Base-by-base conservation (phyloP, 306 rosid species). In the Trifolium dubium region DNA sequence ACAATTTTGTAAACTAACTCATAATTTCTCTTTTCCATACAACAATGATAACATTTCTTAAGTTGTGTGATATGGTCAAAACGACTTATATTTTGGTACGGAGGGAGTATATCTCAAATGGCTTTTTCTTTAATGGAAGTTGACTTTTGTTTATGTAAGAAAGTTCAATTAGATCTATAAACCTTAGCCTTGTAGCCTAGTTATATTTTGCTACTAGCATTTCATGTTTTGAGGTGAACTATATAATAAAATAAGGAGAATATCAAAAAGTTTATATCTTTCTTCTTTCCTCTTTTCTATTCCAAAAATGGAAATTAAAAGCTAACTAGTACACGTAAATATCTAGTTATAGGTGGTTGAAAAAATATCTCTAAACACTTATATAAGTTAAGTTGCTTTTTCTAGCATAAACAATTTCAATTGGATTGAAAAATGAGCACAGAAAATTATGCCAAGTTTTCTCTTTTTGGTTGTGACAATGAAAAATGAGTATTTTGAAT, bases 301-400 rank as follows among this genome's bases (percentile, higher is more conserved):
- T 28, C 37, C 4, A 29, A 53, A 39, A 46, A 10, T 0, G 34
- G 35, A 13, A 66, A 65, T 15, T 10, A 75, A 40, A 18, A 18
- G 35, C 2, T 28, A 35, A 50, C 9, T 74, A n/a, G 61, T 49
- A 15, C 70, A 72, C 49, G 56, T 58, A 72, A n/a, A 41, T 28
- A 3, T 44, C 10, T 11, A 19, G 10, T 40, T 56, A 40, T 49
- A 23, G 39, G 9, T 71, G 8, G 54, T n/a, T 39, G n/a, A 54
- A 55, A 54, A 19, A 13, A 19, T 4, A 37, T 1, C 40, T 5
- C 35, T 32, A 4, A 50, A 50, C 30, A 63, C 10, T 19, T 23
- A n/a, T 23, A 56, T 28, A 51, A 50, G 63, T 64, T 37, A 50
- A 28, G 64, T 51, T 1, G n/a, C 72, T 34, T 51, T 50, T 44